A percentile compares a stretch with the other conserved stretches of the same genome.
These are phyloP conservation scores for Smithsoniella earleae DNA, from an alignment of 163 green algal genomes.

Conservation along the genomic window DNA sequence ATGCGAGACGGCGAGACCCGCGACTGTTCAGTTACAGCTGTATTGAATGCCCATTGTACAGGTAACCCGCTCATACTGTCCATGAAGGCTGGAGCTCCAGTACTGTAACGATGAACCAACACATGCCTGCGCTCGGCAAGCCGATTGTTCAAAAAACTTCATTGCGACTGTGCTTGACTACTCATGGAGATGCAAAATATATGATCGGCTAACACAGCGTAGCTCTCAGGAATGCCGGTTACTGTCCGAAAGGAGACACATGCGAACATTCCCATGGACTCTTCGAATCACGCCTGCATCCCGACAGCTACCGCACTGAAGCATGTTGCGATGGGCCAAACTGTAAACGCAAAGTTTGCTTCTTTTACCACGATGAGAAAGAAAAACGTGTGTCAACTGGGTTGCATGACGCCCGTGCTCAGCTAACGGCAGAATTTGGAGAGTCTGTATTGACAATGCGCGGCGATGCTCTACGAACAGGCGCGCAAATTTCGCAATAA, in stretches of 20 bases:
- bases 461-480: not conserved
- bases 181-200: no score
- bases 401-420: constrained; percentile 12
- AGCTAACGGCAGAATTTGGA: constrained; percentile 24
- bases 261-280: constrained; percentile 81
- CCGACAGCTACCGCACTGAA: constrained; percentile 71
- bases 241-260: constrained; percentile 60
- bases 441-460: constrained; percentile 5
- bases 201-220: no score
- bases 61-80: constrained; percentile 38
- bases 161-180: no score
- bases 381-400: constrained; percentile 1
- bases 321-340: constrained; percentile 74
- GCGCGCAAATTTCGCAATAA: not conserved
- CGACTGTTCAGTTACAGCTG: constrained; percentile 62
- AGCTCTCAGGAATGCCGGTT: constrained; percentile 40
- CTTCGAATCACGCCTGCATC: constrained; percentile 87
- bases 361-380: constrained; percentile 21
- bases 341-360: constrained; percentile 28
- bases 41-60: constrained; percentile 77
- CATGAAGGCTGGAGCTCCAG: no score
- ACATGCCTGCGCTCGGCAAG: no score
- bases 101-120: no score
- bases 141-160: no score
- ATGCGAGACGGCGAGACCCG: constrained; percentile 73